These are phyloP conservation scores for Liquidambar formosana DNA, from an alignment of 164 flowering plant genomes.

Conservation along the genomic window DNA sequence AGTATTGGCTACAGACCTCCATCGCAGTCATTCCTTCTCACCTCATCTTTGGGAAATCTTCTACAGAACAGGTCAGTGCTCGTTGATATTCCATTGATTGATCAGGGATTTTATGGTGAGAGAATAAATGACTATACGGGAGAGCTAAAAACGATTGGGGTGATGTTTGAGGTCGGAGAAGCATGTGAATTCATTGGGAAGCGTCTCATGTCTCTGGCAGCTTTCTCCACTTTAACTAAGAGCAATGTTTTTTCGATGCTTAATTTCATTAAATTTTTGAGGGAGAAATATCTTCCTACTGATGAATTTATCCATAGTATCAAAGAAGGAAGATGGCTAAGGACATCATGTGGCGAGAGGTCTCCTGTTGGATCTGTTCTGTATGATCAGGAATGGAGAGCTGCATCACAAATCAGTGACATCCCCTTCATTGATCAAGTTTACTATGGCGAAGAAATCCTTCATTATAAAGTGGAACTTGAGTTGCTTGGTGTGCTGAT, in stretches of 20 bases:
- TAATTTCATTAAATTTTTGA: slow-evolving; percentile 41
- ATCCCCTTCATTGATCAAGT: slow-evolving; percentile 47
- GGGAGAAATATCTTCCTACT: slow-evolving; percentile 26
- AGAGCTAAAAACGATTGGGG: slow-evolving; percentile 54
- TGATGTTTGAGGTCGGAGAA: slow-evolving; percentile 50
- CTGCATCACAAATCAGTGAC: slow-evolving; percentile 40
- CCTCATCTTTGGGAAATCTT: slow-evolving; percentile 37
- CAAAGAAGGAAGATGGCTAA: slow-evolving; percentile 39
- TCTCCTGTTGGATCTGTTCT: slow-evolving; percentile 49
- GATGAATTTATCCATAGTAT: slow-evolving; percentile 40
- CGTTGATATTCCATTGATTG: slow-evolving; percentile 63
- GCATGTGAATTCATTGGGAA: slow-evolving; percentile 53
- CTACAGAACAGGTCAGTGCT: slow-evolving; percentile 48
- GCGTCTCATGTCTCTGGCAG: slow-evolving; percentile 49
- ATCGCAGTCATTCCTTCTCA: slow-evolving; percentile 40
- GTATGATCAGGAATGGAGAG: slow-evolving; percentile 37
- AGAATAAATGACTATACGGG: slow-evolving; percentile 34
- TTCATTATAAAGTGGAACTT: slow-evolving; percentile 40
- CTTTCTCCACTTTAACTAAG: slow-evolving; percentile 30
- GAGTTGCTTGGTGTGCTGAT: slow-evolving; percentile 51
- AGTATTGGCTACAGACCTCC: slow-evolving; percentile 46
- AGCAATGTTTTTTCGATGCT: slow-evolving; percentile 43
- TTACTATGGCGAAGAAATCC: slow-evolving; percentile 46
- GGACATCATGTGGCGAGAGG: slow-evolving; percentile 39
- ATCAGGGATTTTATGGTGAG: slow-evolving; percentile 43